A percentile compares a stretch with the other conserved stretches of the same genome.
Conservation (phyloP, 208 protist genomes). For the Wallacemonas collosoma region DNA sequence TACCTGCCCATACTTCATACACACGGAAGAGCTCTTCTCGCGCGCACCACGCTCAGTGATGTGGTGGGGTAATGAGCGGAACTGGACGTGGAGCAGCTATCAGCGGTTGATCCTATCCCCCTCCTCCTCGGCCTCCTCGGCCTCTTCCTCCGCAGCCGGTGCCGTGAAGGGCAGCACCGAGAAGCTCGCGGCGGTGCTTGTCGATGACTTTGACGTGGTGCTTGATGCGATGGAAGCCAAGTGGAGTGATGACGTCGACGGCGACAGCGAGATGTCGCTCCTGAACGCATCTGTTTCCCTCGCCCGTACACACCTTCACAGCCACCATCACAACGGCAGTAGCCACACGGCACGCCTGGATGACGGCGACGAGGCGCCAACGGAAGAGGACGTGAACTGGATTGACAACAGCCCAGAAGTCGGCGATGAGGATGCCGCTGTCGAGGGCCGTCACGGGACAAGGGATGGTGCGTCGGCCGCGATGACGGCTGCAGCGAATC, state of each 20-base stretch:
- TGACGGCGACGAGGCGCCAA: conserved; percentile 3
- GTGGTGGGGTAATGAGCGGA: conserved; percentile 76
- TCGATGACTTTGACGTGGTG: conserved; percentile 76
- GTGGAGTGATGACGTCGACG: conserved; percentile 28
- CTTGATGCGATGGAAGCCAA: conserved; percentile 75
- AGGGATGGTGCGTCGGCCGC: neutral
- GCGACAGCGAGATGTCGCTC: neutral
- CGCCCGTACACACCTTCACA: neutral
- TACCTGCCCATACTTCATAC: conserved; percentile 71
- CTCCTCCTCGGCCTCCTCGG: conserved; percentile 15
- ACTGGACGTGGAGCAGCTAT: conserved; percentile 81
- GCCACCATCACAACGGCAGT: conserved; percentile 1
- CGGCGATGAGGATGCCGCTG: conserved; percentile 20
- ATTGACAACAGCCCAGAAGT: conserved; percentile 13
- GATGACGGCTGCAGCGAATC: neutral
- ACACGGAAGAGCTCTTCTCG: conserved; percentile 74
- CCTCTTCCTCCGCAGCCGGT: conserved; percentile 20
- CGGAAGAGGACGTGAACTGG: neutral
- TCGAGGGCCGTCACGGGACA: neutral
- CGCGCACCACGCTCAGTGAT: conserved; percentile 65
- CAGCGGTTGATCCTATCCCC: conserved; percentile 46
- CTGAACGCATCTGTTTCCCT: conserved; percentile 1
- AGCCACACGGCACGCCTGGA: neutral
- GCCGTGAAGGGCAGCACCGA: conserved; percentile 13
- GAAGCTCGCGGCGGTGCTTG: conserved; percentile 51